Evolutionary conservation across 768 basidiomycete species (phyloP), one percentile per base, ranked within the genome.

Genomic region (Hypholoma fasciculare): DNA sequence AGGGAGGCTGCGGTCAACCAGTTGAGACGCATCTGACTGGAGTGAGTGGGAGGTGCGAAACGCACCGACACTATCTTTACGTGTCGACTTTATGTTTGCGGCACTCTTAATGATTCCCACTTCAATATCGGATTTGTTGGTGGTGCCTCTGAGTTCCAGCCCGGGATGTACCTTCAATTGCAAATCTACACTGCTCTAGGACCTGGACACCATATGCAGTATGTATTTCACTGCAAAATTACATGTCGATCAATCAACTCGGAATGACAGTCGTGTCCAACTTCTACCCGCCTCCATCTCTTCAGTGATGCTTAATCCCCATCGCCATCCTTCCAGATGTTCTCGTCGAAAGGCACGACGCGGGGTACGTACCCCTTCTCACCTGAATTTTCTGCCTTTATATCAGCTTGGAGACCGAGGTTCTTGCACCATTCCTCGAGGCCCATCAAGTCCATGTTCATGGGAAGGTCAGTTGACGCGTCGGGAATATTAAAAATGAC

Each of bases 21-120:
- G 17, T 20, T 14, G 46, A 62, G 43, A 19, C 20, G 54, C 59
- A 63, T 63, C 9, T 34, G 40, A 42, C 16, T 42, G 13, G 5
- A 42, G 13, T 1, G 40, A 42, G 13, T 12, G 17, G 40, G 17
- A n/a, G 38, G 11, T 6, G 6, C 13, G 16, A 42, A 6, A 16
- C 16, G 16, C 40, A 30, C 7, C 27, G 7, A 7, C 27, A 30
- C 27, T 30, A 7, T 30, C 27, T 30, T 30, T 30, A 7, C 30
- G 9, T 7, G 30, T 34, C 30, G 30, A 34, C 30, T 34, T 34
- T 34, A 34, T 34, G 30, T 7, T 34, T 9, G 30, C 6, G 9
- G 9, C 2, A 30, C 27, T 7, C 7, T 30, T 7, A 30, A 30
- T 30, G 7, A 34, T 2, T 34, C 2, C 30, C 30, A 7, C 30